These are phyloP conservation scores for Geosmithia putterillii DNA, from an alignment of 2,329 filamentous ascomycete species.

Conservation along the genomic window DNA sequence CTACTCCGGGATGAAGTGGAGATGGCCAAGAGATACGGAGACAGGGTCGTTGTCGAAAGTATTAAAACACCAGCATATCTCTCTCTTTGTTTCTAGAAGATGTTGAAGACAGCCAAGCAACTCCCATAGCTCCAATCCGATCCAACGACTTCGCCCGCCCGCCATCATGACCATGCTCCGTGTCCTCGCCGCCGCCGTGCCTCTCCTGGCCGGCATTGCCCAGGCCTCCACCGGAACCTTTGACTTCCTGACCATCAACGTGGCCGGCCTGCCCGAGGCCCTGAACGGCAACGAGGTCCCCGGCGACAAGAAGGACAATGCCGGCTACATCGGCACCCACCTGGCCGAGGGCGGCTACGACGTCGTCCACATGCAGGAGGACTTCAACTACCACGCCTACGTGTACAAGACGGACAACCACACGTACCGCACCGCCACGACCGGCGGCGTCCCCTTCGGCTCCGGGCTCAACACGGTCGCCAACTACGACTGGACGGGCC, in stretches of 20 bases:
- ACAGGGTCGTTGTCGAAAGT: no score
- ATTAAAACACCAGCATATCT: no score
- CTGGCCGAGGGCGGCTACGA: slow-evolving; percentile 46
- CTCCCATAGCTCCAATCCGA: not conserved
- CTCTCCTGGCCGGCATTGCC: not conserved
- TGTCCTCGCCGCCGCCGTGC: not conserved
- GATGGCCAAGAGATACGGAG: no score
- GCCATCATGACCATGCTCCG: not conserved
- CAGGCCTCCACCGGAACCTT: slow-evolving; percentile 22
- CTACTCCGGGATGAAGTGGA: no score
- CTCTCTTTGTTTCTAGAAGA: no score
- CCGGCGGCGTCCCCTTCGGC: slow-evolving; percentile 51
- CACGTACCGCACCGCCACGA: slow-evolving; percentile 48
- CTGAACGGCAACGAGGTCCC: slow-evolving; percentile 48
- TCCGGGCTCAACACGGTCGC: slow-evolving; percentile 52
- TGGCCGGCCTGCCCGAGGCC: slow-evolving; percentile 44
- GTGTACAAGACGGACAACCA: slow-evolving; percentile 50
- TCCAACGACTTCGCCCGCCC: not conserved
- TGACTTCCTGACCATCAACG: slow-evolving; percentile 42
- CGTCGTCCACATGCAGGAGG: slow-evolving; percentile 54
- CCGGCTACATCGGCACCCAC: slow-evolving; percentile 39
- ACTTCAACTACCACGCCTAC: slow-evolving; percentile 56
- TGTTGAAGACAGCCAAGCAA: no score
- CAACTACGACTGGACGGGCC: slow-evolving; percentile 40
- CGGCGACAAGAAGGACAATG: slow-evolving; percentile 48